Evolutionary conservation across 169 alveolate genomes (phyloP).

Genomic region (Perkinsus marinus): DNA sequence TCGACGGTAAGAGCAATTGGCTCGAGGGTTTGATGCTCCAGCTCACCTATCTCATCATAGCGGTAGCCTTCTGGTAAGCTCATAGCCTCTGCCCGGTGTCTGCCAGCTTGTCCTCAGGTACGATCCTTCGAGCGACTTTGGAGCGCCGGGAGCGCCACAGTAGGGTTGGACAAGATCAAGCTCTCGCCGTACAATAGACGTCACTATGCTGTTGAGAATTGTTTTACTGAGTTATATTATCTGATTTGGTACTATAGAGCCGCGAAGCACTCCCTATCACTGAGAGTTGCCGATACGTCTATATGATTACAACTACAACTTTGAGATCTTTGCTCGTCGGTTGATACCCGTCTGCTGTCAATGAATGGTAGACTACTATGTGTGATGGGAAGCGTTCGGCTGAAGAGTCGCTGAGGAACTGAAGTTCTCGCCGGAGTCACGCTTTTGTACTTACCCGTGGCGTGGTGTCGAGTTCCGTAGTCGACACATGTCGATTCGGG

Average conservation of each 20-base stretch:
- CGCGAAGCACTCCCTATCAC: too few species aligned
- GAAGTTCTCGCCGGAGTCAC: neutral
- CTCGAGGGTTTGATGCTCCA: constrained; percentile 61
- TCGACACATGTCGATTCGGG: neutral
- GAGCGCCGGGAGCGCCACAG: neutral
- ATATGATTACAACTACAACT: too few species aligned
- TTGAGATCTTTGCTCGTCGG: too few species aligned
- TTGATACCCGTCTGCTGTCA: neutral
- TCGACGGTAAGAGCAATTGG: constrained; percentile 70
- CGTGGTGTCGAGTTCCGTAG: neutral
- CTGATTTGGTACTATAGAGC: too few species aligned
- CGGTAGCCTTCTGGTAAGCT: constrained; percentile 49
- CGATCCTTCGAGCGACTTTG: neutral
- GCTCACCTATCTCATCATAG: constrained; percentile 55
- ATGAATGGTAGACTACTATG: neutral
- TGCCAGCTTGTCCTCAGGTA: neutral
- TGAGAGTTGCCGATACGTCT: too few species aligned
- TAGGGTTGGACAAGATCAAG: neutral
- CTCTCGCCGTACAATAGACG: neutral
- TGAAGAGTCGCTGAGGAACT: too few species aligned
- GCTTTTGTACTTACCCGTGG: neutral
- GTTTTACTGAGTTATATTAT: too few species aligned
- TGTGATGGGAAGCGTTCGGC: neutral
- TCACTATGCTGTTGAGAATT: too few species aligned
- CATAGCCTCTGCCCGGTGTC: neutral